These are phyloP conservation scores for Trifolium dubium DNA, from an alignment of 306 rosid genomes.

Conservation along the genomic window DNA sequence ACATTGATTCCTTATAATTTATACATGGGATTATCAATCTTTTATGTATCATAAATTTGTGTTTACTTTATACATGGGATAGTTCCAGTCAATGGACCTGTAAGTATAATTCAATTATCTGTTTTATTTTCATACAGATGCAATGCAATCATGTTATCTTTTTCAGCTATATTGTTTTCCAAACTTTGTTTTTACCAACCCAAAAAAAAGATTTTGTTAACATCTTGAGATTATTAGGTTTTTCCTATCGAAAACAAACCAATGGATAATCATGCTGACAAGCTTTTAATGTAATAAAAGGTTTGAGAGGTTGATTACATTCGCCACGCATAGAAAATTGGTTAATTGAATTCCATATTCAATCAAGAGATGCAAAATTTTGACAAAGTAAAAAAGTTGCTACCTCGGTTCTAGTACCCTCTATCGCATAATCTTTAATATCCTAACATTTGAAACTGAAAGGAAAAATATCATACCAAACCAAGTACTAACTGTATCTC, in stretches of 20 bases:
- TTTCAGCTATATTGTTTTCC: background rate
- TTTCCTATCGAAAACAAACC: background rate
- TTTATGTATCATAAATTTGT: constrained; percentile 33
- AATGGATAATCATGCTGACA: background rate
- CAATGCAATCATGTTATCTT: constrained; percentile 32
- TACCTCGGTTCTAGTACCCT: too few species aligned
- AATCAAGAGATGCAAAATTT: too few species aligned
- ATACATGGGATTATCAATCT: constrained; percentile 30
- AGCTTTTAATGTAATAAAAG: background rate
- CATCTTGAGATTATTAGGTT: too few species aligned
- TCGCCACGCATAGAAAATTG: too few species aligned
- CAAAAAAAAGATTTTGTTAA: too few species aligned
- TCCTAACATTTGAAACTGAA: too few species aligned
- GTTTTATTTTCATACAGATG: constrained; percentile 20
- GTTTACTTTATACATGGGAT: constrained; percentile 39
- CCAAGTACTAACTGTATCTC: too few species aligned
- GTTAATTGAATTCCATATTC: too few species aligned
- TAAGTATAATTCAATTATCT: background rate
- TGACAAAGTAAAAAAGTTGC: too few species aligned
- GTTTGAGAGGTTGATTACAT: too few species aligned
- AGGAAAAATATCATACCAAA: too few species aligned
- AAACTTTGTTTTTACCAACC: background rate
- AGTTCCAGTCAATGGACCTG: constrained; percentile 22
- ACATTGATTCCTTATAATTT: constrained; percentile 39
- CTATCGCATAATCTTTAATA: too few species aligned